These are phyloP conservation scores for Furculomyces boomerangus DNA, from an alignment of 371 early-diverging fungal species.

Conservation along the genomic window DNA sequence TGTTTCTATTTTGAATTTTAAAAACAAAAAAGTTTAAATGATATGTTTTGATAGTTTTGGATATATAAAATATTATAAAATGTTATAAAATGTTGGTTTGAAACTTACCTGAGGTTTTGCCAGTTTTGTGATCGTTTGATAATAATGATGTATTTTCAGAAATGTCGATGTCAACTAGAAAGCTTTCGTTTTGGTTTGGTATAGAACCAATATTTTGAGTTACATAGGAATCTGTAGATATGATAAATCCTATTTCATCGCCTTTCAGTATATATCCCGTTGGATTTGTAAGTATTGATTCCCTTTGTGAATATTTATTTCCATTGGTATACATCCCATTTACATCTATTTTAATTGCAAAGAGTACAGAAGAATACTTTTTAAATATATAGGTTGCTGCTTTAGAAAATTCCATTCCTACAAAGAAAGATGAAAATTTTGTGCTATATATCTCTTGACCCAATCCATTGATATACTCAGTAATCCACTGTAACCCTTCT, in stretches of 20 bases:
- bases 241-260: constrained; percentile 37
- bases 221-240: constrained; percentile 18
- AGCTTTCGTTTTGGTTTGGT: background rate
- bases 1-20: too few relatives aligned
- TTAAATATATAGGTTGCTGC: constrained; percentile 29
- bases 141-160: constrained; percentile 1
- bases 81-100: constrained; percentile 9
- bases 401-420: constrained; percentile 26
- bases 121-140: background rate
- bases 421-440: constrained; percentile 20
- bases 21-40: too few relatives aligned
- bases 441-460: constrained; percentile 40
- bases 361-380: constrained; percentile 30
- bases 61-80: too few relatives aligned
- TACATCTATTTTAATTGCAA: constrained; percentile 20
- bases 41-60: too few relatives aligned
- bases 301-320: background rate
- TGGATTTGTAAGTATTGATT: constrained; percentile 36
- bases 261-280: constrained; percentile 29
- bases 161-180: background rate
- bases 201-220: background rate
- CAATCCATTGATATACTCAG: constrained; percentile 37
- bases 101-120: constrained; percentile 1
- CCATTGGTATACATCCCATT: background rate
- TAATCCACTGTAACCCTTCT: constrained; percentile 23